Base-by-base conservation (phyloP, 2,329 filamentous ascomycete genomes). In the Phialocephala sp. region DNA sequence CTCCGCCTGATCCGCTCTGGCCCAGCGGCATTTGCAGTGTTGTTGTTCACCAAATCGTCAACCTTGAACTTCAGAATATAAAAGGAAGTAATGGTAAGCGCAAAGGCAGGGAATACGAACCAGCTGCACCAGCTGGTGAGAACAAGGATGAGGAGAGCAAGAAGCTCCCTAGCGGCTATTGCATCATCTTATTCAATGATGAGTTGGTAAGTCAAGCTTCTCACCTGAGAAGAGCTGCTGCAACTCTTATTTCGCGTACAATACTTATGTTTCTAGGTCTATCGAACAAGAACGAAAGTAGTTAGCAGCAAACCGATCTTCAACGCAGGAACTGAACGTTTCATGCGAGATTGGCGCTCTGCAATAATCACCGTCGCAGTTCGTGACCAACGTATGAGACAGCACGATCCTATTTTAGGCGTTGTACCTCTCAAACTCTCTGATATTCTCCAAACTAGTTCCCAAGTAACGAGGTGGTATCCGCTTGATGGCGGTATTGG, bases 261-360 rank as follows among this genome's bases (percentile, higher is more conserved):
- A 69, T 56, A 36, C 68, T 70, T 68, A 71, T 56, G 65, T 27
- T 36, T 22, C 43, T 71, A 85, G 80, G 84, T 93, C 20, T 98
- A 97, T 82, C 93, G 94, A 75, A 98, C 94, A n/a, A 88, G 95
- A 74, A 88, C 92, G 41, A 98, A 99, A 82, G 94, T 94, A 4
- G 91, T 97, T 8, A 96, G 91, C 41, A 96, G 92, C 60, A 94
- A 96, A 77, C 95, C 95, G 1, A 97, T 98, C 69, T 98, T 97
- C 84, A 97, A 98, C 72, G 94, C 95, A 2, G 94, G 94, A 66
- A 97, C 94, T 0, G 95, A 99, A 76, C 87, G 91, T 14, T 98
- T 98, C 73, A 82, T 98, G 36, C 90, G 94, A 24, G 94, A 99
- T 75, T 99, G 95, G 95, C 86, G 93, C 69, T 95, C 92, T 20